Conservation (phyloP, 2,329 filamentous ascomycete genomes). For the Neofusicoccum kwambonambiense region DNA sequence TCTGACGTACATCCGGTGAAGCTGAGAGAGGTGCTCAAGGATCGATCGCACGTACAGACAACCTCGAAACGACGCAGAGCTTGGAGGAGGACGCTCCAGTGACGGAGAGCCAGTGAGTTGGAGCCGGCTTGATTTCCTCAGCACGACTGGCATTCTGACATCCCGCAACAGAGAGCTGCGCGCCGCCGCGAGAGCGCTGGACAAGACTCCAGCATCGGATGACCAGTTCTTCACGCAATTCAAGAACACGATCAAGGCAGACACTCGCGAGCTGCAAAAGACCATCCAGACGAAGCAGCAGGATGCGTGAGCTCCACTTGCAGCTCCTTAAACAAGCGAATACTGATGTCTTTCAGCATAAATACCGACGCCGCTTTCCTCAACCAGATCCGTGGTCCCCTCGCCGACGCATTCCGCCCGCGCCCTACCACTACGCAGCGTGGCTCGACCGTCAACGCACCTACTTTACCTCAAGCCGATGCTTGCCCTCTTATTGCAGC, state of each 20-base stretch:
- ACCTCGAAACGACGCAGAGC: slow-evolving; percentile 12
- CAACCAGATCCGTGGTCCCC: not conserved
- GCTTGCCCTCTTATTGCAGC: not conserved
- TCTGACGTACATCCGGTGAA: not conserved
- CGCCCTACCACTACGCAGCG: not conserved
- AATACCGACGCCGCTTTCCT: not conserved
- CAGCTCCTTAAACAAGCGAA: no score
- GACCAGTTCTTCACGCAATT: slow-evolving; percentile 1
- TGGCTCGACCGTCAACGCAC: not conserved
- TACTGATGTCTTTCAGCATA: not conserved
- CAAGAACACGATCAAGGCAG: not conserved
- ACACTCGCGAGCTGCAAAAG: not conserved
- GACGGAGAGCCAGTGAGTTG: slow-evolving; percentile 29
- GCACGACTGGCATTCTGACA: not conserved
- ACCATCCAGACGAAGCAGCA: not conserved
- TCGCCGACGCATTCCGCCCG: not conserved
- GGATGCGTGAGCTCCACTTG: not conserved
- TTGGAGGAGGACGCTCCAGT: slow-evolving; percentile 16
- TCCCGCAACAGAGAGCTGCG: slow-evolving; percentile 25
- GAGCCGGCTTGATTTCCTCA: not conserved
- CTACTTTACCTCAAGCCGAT: not conserved
- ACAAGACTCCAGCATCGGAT: not conserved
- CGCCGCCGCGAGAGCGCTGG: slow-evolving; percentile 7
- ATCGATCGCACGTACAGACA: not conserved
- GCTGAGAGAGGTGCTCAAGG: not conserved